Conservation (phyloP, 208 protist genomes). For the Leishmania aethiopica region DNA sequence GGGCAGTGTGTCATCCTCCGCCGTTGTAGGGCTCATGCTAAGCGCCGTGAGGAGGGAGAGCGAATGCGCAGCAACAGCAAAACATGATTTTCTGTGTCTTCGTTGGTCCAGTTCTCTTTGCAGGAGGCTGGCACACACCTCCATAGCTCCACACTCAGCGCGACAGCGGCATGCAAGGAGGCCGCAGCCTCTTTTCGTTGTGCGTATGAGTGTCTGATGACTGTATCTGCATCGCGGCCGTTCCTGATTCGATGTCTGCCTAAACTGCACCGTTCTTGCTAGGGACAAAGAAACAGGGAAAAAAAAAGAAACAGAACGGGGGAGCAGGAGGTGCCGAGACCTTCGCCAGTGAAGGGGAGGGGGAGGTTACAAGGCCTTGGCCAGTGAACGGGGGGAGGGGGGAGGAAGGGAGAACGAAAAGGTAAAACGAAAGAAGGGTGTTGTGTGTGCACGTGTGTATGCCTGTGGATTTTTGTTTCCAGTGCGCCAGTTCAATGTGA, state of each 20-base stretch:
- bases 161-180: not conserved
- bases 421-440: not conserved
- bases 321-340: not conserved
- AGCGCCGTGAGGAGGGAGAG: not conserved
- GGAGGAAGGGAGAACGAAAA: not conserved
- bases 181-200: not conserved
- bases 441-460: not conserved
- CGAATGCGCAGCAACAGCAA: not conserved
- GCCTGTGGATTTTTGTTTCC: not conserved
- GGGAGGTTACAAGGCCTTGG: not conserved
- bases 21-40: not conserved
- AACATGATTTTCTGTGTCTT: not conserved
- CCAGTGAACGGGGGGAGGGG: too few relatives aligned
- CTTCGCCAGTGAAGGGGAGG: not conserved
- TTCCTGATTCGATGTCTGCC: not conserved
- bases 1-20: not conserved
- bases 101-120: not conserved
- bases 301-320: not conserved
- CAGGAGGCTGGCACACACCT: not conserved
- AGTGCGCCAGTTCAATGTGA: not conserved
- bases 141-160: not conserved
- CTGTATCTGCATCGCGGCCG: not conserved
- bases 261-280: not conserved
- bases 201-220: not conserved
- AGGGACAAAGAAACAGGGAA: not conserved